Conservation (phyloP, 2,329 filamentous ascomycete genomes). For the Lithohypha guttulata region DNA sequence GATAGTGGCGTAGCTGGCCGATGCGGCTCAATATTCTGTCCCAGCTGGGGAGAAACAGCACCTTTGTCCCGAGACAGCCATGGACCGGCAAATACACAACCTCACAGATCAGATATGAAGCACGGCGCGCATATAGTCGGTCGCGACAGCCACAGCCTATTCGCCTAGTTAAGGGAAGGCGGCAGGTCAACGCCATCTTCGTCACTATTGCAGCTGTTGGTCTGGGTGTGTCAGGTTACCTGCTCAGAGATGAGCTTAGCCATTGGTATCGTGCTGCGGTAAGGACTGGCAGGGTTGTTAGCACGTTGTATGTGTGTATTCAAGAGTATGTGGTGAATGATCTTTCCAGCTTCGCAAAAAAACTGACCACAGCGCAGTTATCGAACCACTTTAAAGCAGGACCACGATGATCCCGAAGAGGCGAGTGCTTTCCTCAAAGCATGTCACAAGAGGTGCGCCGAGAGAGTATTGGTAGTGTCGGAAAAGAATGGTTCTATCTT, state of each 20-base stretch:
- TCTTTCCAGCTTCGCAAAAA: conserved; percentile 2
- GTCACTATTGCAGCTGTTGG: conserved; percentile 26
- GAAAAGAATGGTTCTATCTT: conserved; percentile 98
- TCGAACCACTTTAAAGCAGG: conserved; percentile 67
- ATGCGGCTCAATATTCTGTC: conserved; percentile 9
- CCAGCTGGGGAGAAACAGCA: conserved; percentile 2
- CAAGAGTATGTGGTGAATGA: conserved; percentile 58
- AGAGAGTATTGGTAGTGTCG: conserved; percentile 72
- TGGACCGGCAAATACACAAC: conserved; percentile 6
- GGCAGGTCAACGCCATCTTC: conserved; percentile 6
- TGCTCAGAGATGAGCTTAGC: conserved; percentile 57
- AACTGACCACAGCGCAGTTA: conserved; percentile 56
- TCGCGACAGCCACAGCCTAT: conserved; percentile 2
- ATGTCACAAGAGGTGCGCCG: conserved; percentile 87
- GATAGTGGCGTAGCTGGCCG: not conserved
- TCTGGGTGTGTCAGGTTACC: conserved; percentile 35
- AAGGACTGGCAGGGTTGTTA: conserved; percentile 67
- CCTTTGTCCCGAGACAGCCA: not conserved
- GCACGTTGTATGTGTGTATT: conserved; percentile 67
- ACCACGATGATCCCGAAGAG: conserved; percentile 51
- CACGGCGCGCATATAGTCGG: conserved; percentile 4
- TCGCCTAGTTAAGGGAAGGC: not conserved
- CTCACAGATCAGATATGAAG: not conserved
- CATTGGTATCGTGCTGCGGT: conserved; percentile 64
- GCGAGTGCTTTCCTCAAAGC: conserved; percentile 59